Evolutionary conservation across 305 asterid genomes (phyloP), one percentile per base, ranked within the genome.

Genomic region (Fraxinus sp.): DNA sequence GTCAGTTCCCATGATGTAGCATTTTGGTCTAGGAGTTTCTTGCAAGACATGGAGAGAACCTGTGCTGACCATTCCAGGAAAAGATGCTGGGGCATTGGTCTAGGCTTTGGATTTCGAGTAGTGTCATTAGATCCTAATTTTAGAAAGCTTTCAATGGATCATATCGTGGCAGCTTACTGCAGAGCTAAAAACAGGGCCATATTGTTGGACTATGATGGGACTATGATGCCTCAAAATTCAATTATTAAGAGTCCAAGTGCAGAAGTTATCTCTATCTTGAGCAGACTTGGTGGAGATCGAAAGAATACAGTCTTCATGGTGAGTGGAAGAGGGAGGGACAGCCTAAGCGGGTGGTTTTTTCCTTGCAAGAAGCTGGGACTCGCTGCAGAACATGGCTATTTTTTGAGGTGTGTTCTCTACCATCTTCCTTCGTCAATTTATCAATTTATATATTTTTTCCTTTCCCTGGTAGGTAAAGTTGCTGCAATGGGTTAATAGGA

Each of bases 351-450:
- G 44, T 89, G 92, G 92, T 89, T 91, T 83, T 82, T 88, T 78
- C 88, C 91, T 36, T 91, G 94, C 80, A 84, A 55, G 75, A 84
- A 79, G 28, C 85, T 91, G n/a, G 94, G 94, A n/a, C 87, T 91
- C 80, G 91, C 94, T 18, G 94, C 94, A 11, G 94, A 91, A 82
- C 94, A 91, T 85, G 94, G 94, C 72, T 89, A 87, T 81, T 91
- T 91, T 80, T 77, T 87, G 80, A 91, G 94, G 94, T 91, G 33
- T 62, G 84, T 14, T 77, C 72, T 81, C 76, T 52, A 57, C 37
- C 68, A 32, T 41, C 10, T 75, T 7, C 32, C 30, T 20, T 41
- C 0, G 3, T 39, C 52, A 35, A 22, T 37, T 37, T 6, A 75
- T 35, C 16, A 22, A 7, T 18, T n/a, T 9, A 36, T n/a, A 7